These are phyloP conservation scores for Cavenderia fasciculata DNA, from an alignment of 78 protist genomes.

Conservation along the genomic window DNA sequence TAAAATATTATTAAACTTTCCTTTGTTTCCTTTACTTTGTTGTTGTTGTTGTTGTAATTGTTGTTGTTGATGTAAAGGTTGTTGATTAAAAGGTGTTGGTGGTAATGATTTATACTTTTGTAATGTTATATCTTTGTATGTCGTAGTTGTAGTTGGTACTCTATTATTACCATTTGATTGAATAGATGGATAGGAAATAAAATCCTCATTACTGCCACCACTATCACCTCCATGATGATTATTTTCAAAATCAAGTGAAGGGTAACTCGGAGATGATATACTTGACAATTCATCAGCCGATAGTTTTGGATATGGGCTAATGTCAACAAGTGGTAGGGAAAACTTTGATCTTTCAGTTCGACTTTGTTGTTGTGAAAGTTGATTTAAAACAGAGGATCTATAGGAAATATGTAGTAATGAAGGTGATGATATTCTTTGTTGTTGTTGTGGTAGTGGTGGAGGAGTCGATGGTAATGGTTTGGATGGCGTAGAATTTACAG, in stretches of 20 bases:
- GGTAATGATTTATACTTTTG: constrained; percentile 69
- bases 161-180: no score
- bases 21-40: neutral
- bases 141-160: no score
- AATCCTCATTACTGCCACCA: no score
- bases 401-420: constrained; percentile 6
- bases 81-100: constrained; percentile 31
- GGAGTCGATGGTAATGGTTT: neutral
- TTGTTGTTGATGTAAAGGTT: constrained; percentile 1
- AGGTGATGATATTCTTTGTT: neutral
- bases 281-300: neutral
- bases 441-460: neutral
- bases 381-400: constrained; percentile 36
- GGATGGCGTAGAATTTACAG: no score
- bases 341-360: constrained; percentile 1
- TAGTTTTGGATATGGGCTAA: constrained; percentile 50
- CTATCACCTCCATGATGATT: neutral
- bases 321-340: neutral
- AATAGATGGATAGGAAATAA: no score
- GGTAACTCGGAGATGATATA: neutral
- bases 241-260: neutral
- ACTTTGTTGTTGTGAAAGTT: constrained; percentile 34
- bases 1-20: constrained; percentile 11
- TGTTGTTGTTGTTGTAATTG: neutral
- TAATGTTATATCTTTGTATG: constrained; percentile 44